These are phyloP conservation scores for Xylaria intraflava DNA, from an alignment of 495 filamentous ascomycete genomes.

Conservation along the genomic window DNA sequence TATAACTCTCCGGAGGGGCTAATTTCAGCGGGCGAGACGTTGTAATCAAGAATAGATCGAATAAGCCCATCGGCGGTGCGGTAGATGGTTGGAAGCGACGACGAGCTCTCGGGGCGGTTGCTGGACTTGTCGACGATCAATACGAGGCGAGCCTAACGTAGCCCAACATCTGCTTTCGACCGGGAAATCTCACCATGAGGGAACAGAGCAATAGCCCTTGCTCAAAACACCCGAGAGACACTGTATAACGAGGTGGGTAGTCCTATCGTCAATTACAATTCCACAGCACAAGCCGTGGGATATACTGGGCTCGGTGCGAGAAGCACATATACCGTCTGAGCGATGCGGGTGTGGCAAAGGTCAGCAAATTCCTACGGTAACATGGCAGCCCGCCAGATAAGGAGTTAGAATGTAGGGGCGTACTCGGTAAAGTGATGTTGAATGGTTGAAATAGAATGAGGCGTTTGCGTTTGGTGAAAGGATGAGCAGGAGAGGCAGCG, in stretches of 20 bases:
- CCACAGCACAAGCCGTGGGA: neutral
- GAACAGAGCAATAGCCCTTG: slow-evolving; percentile 12
- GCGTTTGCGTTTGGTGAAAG: neutral
- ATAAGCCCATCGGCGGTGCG: slow-evolving; percentile 38
- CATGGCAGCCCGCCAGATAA: neutral
- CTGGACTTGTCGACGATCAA: slow-evolving; percentile 45
- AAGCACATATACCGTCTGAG: neutral
- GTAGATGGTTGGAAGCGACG: slow-evolving; percentile 35
- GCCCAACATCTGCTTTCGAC: neutral
- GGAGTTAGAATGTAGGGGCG: neutral
- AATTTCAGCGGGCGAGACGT: slow-evolving; percentile 25
- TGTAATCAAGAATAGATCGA: slow-evolving; percentile 34
- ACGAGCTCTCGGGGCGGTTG: slow-evolving; percentile 51
- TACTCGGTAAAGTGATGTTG: neutral
- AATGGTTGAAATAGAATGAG: neutral
- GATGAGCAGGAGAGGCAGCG: neutral
- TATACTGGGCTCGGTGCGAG: neutral
- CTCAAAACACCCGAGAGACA: neutral
- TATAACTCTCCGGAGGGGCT: slow-evolving; percentile 39
- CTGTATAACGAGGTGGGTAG: neutral
- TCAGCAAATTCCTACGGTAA: neutral
- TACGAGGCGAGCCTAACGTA: neutral
- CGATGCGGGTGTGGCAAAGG: neutral
- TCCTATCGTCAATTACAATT: neutral
- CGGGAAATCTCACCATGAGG: slow-evolving; percentile 19